Evolutionary conservation across 148 eudicot species (phyloP), one percentile per base, ranked within the genome.

Genomic region (Camellia japonica): DNA sequence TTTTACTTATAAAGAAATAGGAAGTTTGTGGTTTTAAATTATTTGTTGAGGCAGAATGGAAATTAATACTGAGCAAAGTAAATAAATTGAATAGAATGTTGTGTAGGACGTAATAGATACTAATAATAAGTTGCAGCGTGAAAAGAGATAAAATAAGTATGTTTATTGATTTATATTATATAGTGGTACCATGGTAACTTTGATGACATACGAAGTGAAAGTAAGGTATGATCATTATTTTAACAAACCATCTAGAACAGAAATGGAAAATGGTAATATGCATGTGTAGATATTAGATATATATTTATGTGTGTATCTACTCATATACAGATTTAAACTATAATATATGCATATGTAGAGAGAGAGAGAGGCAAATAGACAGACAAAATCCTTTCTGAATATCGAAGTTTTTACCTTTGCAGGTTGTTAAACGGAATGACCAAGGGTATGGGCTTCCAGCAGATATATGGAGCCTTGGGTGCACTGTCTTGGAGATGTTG

Each of bases 391-490:
- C 13, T 15, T 38, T 74, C 66, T 74, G 77, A 74, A 58, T n/a
- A 42, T 74, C 52, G 8, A 3, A 5, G 30, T 55, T 68, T 30
- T 74, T 42, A 10, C 41, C 41, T 23, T 66, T 79, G 79, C 89
- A 94, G 98, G 97, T 94, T 80, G 88, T 94, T 79, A 76, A 81
- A 67, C 80, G 46, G 68, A 82, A 79, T 81, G 87, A 75, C 88
- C 83, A 85, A 74, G 94, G 98, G 2, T 93, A 93, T 91, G 98
- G 98, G 64, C 89, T 84, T 83, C 83, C 95, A 59, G 97, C 98
- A 77, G 98, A 94, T 87, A 94, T 94, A 65, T 94, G 97, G 98
- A 94, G 98, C 85, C 97, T 94, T 75, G 98, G 98, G 44, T 94
- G 98, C 85, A 93, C 97, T 3, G 97, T 94, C 61, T 79, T 94